Percentiles rank a stretch among this genome's conserved stretches.
Conservation (phyloP, 106 monocot species). For the Posidonia australis region DNA sequence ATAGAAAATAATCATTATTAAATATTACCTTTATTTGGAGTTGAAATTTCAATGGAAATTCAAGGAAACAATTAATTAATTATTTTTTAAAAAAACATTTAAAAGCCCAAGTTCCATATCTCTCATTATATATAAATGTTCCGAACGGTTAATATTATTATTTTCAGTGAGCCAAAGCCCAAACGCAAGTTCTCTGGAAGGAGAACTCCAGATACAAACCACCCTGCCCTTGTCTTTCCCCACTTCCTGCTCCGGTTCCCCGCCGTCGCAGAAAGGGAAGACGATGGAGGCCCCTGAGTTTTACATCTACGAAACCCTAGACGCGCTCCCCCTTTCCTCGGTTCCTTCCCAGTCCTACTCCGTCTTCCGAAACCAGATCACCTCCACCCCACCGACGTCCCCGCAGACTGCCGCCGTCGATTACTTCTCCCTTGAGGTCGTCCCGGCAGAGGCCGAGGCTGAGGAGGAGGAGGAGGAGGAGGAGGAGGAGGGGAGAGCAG, state of each 20-base stretch:
- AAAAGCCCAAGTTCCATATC: no score
- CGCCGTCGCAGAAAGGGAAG: background rate
- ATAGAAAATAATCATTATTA: no score
- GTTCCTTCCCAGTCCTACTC: slow-evolving; percentile 1
- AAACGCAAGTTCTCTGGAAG: no score
- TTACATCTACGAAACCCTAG: slow-evolving; percentile 10
- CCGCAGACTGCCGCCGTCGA: background rate
- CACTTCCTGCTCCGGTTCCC: background rate
- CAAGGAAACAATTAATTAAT: no score
- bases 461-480: background rate
- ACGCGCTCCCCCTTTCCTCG: background rate
- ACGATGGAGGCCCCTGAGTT: background rate
- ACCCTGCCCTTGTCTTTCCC: background rate
- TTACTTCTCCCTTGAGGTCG: slow-evolving; percentile 9
- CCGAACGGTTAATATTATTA: no score
- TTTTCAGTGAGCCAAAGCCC: no score
- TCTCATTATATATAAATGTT: no score
- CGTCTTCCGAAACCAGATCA: slow-evolving; percentile 7
- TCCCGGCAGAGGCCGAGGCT: background rate
- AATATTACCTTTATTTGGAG: no score
- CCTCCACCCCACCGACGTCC: background rate
- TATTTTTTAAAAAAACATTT: no score
- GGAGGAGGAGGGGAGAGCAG: no score
- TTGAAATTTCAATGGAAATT: no score
- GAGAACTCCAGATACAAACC: no score